Evolutionary conservation across 108 stramenopile species (phyloP).

Genomic region (Chaetoceros tenuissimus): DNA sequence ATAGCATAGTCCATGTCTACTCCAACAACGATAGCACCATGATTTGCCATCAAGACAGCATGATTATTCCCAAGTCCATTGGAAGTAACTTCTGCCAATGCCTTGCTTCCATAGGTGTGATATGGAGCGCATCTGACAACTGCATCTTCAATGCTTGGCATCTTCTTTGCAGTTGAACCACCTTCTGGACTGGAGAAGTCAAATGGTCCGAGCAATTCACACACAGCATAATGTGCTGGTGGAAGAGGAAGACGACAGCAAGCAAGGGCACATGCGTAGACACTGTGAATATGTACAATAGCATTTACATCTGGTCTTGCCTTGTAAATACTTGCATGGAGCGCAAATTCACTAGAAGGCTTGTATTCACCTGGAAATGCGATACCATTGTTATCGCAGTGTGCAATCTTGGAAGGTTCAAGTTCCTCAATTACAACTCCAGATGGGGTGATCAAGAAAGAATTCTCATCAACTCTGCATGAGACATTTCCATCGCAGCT

Average conservation of each 20-base stretch:
- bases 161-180: constrained; percentile 1
- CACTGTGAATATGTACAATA: constrained; percentile 15
- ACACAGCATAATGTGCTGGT: constrained; percentile 15
- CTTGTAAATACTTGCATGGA: constrained; percentile 10
- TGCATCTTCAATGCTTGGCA: constrained; percentile 2
- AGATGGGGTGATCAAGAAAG: constrained; percentile 15
- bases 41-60: constrained; percentile 15
- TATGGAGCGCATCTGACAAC: constrained; percentile 7
- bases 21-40: constrained; percentile 17
- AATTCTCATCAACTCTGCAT: not conserved
- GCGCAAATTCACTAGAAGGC: constrained; percentile 5
- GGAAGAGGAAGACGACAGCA: constrained; percentile 16
- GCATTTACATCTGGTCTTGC: constrained; percentile 13
- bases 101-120: constrained; percentile 15
- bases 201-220: constrained; percentile 7
- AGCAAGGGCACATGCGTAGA: constrained; percentile 9
- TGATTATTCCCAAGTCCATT: constrained; percentile 9
- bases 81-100: constrained; percentile 5
- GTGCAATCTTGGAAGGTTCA: constrained; percentile 6
- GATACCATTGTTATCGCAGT: constrained; percentile 10
- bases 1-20: constrained; percentile 9
- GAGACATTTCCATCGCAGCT: constrained; percentile 14
- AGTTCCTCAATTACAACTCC: constrained; percentile 5
- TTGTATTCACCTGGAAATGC: constrained; percentile 3
- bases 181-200: not conserved